These are phyloP conservation scores for Rhodotorula sp. DNA, from an alignment of 1,284 basidiomycete genomes.

Conservation along the genomic window DNA sequence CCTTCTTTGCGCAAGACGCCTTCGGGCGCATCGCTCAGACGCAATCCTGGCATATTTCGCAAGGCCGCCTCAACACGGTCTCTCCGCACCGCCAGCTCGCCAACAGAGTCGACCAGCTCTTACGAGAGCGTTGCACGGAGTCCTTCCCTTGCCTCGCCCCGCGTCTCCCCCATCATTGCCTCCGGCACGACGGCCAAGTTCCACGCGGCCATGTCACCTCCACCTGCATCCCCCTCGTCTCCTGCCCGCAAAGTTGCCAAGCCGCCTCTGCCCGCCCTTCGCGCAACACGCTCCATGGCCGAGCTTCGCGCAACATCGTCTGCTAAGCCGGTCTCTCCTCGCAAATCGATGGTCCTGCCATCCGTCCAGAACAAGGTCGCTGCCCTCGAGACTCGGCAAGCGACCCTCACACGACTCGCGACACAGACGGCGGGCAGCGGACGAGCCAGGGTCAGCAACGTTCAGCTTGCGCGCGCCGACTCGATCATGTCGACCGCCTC, in stretches of 20 bases:
- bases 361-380: constrained; percentile 30
- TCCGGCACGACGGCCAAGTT: constrained; percentile 5
- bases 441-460: background rate
- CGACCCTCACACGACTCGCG: constrained; percentile 21
- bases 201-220: constrained; percentile 3
- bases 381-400: constrained; percentile 36
- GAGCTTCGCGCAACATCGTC: constrained; percentile 17
- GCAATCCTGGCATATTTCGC: constrained; percentile 21
- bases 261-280: constrained; percentile 17
- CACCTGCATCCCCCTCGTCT: background rate
- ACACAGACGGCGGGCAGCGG: background rate
- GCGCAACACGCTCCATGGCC: constrained; percentile 30
- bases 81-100: constrained; percentile 13
- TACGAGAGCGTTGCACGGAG: background rate
- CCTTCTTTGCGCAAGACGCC: constrained; percentile 18
- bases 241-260: constrained; percentile 17
- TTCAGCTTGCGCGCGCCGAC: constrained; percentile 25
- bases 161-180: constrained; percentile 14
- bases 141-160: constrained; percentile 16
- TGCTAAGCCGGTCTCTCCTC: background rate
- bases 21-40: constrained; percentile 29
- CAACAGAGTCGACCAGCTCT: background rate
- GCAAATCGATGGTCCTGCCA: constrained; percentile 15
- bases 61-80: constrained; percentile 16
- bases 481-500: constrained; percentile 22